These are phyloP conservation scores for Phyllosticta capitalensis DNA, from an alignment of 2,329 filamentous ascomycete species.

Conservation along the genomic window DNA sequence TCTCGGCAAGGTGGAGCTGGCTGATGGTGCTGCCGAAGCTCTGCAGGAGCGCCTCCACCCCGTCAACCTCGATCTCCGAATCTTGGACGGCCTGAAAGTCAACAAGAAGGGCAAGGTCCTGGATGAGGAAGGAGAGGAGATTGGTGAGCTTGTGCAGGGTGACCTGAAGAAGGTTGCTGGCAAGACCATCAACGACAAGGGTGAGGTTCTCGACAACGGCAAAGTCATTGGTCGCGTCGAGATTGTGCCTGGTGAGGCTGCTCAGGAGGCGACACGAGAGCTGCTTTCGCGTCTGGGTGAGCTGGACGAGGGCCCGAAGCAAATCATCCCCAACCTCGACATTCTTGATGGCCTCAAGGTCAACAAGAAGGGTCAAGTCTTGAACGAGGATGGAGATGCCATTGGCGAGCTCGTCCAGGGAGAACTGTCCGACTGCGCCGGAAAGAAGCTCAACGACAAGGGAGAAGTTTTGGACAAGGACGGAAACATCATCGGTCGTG, in stretches of 20 bases:
- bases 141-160: slow-evolving; percentile 41
- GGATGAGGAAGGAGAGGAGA: slow-evolving; percentile 41
- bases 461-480: slow-evolving; percentile 56
- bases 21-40: slow-evolving; percentile 39
- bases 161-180: slow-evolving; percentile 35
- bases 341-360: slow-evolving; percentile 45
- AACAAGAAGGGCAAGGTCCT: slow-evolving; percentile 49
- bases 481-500: slow-evolving; percentile 53
- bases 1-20: slow-evolving; percentile 41
- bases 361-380: slow-evolving; percentile 48
- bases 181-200: slow-evolving; percentile 42
- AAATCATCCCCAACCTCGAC: slow-evolving; percentile 35
- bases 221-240: slow-evolving; percentile 42
- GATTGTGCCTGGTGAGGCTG: slow-evolving; percentile 40
- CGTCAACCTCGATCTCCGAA: slow-evolving; percentile 35
- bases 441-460: slow-evolving; percentile 56
- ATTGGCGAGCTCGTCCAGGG: slow-evolving; percentile 48
- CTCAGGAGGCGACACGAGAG: slow-evolving; percentile 40
- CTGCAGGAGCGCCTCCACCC: slow-evolving; percentile 31
- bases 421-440: slow-evolving; percentile 51
- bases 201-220: slow-evolving; percentile 40
- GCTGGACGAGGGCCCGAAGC: slow-evolving; percentile 24
- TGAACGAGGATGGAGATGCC: slow-evolving; percentile 44
- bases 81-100: slow-evolving; percentile 44
- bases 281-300: slow-evolving; percentile 38